Conservation (phyloP, 441 rosid species). For the Syzygium malaccense region DNA sequence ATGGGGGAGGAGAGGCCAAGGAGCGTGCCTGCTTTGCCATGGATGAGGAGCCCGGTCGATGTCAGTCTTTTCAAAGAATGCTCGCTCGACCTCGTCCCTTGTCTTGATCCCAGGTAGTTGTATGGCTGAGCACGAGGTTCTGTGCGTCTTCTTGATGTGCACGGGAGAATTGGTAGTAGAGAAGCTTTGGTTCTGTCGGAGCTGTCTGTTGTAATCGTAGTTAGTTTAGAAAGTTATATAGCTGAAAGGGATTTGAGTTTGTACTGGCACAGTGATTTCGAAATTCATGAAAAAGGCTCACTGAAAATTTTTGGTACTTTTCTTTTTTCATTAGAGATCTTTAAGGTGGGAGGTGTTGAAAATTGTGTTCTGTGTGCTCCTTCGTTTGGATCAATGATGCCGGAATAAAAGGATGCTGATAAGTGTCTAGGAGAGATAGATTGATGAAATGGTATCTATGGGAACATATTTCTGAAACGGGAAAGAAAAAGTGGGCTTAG, state of each 20-base stretch:
- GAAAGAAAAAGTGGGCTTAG: neutral
- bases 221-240: neutral
- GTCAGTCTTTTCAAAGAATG: conserved; percentile 40
- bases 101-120: conserved; percentile 60
- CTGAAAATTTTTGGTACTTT: neutral
- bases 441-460: neutral
- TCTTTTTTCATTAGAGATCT: neutral
- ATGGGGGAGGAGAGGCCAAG: conserved; percentile 21
- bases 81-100: conserved; percentile 56
- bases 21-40: conserved; percentile 56
- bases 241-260: neutral
- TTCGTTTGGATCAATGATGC: neutral
- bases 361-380: neutral
- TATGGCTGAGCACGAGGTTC: neutral
- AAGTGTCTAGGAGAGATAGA: neutral
- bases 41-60: conserved; percentile 93
- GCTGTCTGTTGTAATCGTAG: neutral
- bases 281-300: neutral
- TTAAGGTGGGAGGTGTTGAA: neutral
- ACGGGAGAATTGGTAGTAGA: neutral
- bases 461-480: neutral
- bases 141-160: neutral
- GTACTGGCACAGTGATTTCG: neutral
- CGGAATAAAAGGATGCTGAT: neutral
- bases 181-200: neutral